Percentiles rank a stretch among this genome's conserved stretches.
These are phyloP conservation scores for Komagataella mondaviorum DNA, from an alignment of 805 yeast genomes.

Conservation along the genomic window DNA sequence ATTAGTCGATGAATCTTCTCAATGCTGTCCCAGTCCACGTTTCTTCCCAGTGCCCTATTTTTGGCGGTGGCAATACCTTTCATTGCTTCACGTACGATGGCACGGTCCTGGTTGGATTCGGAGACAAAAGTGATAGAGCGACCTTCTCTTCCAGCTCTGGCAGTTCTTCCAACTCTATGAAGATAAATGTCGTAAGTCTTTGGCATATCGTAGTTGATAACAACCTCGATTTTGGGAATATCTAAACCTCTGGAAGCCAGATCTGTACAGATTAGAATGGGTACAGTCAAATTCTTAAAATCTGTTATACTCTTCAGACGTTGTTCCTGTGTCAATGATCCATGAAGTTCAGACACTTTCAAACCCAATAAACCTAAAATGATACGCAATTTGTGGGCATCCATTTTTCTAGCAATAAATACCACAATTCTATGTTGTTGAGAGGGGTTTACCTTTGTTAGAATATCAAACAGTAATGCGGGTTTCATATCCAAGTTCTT, in stretches of 20 bases:
- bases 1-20: conserved; percentile 53
- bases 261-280: conserved; percentile 90
- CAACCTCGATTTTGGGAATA: conserved; percentile 94
- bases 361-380: conserved; percentile 61
- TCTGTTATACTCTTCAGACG: conserved; percentile 74
- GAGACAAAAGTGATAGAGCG: conserved; percentile 88
- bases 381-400: conserved; percentile 78
- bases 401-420: conserved; percentile 83
- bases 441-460: conserved; percentile 50
- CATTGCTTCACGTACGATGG: conserved; percentile 83
- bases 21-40: conserved; percentile 80
- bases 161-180: conserved; percentile 98
- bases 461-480: conserved; percentile 61
- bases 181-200: conserved; percentile 80
- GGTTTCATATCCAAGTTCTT: conserved; percentile 78
- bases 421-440: conserved; percentile 70
- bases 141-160: conserved; percentile 98
- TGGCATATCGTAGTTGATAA: conserved; percentile 93
- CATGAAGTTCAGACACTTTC: conserved; percentile 71
- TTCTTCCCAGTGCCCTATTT: conserved; percentile 69
- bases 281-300: conserved; percentile 73
- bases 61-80: conserved; percentile 39
- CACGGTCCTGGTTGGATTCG: conserved; percentile 75
- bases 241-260: conserved; percentile 98
- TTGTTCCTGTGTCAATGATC: conserved; percentile 82